Base-by-base conservation (phyloP, 2,329 filamentous ascomycete species). In the Colletotrichum noveboracense region DNA sequence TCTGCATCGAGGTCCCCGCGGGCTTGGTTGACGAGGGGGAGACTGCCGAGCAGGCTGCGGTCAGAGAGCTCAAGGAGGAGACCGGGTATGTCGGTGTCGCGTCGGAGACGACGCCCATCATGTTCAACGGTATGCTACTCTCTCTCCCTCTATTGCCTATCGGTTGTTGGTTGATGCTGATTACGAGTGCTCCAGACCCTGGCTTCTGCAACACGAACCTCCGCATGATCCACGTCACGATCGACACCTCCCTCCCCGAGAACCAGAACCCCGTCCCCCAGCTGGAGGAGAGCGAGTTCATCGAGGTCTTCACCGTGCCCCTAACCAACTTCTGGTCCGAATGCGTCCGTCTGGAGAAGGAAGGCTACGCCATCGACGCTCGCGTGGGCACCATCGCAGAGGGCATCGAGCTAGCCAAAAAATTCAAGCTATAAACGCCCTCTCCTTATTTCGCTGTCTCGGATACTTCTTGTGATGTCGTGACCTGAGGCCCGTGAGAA, bases 221-320 rank as follows among this genome's bases (percentile, higher is more conserved):
- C 56, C 88, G 89, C 70, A 93, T 94, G 89, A 91, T 96, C 16
- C 94, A 96, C 80, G 91, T 96, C 56, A 89, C 87, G 2, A 91
- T 96, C 77, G 94, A 96, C 83, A 91, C 94, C 88, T 88, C 86
- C 6, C 86, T 92, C 2, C 89, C 93, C 0, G 92, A 92, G 79
- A 96, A 96, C 81, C 90, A 93, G 81, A 87, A 94, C 69, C 91
- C 91, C 2, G 88, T 92, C 82, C 92, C 94, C 0, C 86, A 94
- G 81, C 87, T 96, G 8, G 94, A 96, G 81, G 94, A 96, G 30
- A 93, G 92, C 77, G 94, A 96, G 84, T 96, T 96, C 81, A 96
- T 96, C 80, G 94, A 96, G 82, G 93, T 93, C 38, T 96, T 96
- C 80, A 91, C 90, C 10, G 88, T 95, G 9, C 93, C 92, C 7